Evolutionary conservation across 176 grass and related monocot genomes (phyloP), one percentile per base, ranked within the genome.

Genomic region (Eleusine coracana): DNA sequence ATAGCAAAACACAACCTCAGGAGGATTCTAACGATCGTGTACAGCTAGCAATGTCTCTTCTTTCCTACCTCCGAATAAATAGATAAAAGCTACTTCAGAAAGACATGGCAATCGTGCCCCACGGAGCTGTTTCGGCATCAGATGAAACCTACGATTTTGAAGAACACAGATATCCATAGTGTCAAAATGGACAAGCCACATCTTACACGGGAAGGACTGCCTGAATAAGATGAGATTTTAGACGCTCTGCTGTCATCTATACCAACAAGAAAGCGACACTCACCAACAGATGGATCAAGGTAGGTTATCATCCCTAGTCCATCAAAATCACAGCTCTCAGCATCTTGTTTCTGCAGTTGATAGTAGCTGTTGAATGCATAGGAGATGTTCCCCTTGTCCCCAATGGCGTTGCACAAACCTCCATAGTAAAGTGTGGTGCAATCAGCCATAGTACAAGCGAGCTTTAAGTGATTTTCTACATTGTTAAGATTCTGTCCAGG

Each of bases 341-440:
- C 60, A 28, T 89, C 87, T 64, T 92, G 90, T 55, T 86, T 92
- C 54, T 89, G 86, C 46, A 87, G 51, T 73, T 92, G 90, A 74
- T 92, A 92, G 70, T 92, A 92, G 54, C 87, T 89, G 81, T 92
- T 92, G 83, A 92, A 92, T 23, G 86, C 90, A 68, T 92, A 89
- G 21, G 86, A 92, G 73, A 89, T 84, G 62, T 92, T 92, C 13
- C 87, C 90, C 42, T 92, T 89, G 1, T 92, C 86, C 27, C 86
- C 90, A 67, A 92, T 92, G 10, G 63, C 69, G 66, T 92, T 92
- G 90, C 87, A 92, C 51, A 87, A 84, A 23, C 90, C 87, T 73
- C 90, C 87, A 38, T 89, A 89, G 69, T 76, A 86, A 21, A 92
- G 77, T 39, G 83, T 89, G 20, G 90, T 92, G 62, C 87, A 92